These are phyloP conservation scores for Microbotryum lychnidis-dioicae DNA, from an alignment of 1,284 basidiomycete genomes.

Conservation along the genomic window DNA sequence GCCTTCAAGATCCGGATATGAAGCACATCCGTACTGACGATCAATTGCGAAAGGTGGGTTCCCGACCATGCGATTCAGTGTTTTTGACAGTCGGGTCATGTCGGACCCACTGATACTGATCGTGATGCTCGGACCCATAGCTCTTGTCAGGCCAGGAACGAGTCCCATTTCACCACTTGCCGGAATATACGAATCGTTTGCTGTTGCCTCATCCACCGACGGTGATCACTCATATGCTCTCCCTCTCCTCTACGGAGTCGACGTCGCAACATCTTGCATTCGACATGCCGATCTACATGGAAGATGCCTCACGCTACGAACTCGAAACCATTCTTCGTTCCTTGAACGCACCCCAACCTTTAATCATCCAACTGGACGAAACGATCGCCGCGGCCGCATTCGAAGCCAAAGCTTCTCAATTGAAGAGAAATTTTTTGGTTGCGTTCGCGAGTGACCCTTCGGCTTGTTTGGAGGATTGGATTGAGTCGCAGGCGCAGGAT, in stretches of 20 bases:
- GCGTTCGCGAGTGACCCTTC: slow-evolving; percentile 73
- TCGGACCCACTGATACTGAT: too few species aligned
- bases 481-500: slow-evolving; percentile 83
- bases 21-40: slow-evolving; percentile 69
- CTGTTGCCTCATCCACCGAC: slow-evolving; percentile 73
- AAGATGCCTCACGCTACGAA: slow-evolving; percentile 67
- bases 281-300: slow-evolving; percentile 82
- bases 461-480: slow-evolving; percentile 77
- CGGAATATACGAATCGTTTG: slow-evolving; percentile 75
- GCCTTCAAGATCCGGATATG: slow-evolving; percentile 78
- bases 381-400: background rate
- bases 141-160: slow-evolving; percentile 51
- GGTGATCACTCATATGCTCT: slow-evolving; percentile 62
- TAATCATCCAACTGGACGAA: slow-evolving; percentile 11
- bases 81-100: too few species aligned
- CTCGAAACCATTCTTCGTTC: slow-evolving; percentile 57
- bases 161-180: slow-evolving; percentile 71
- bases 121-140: slow-evolving; percentile 1
- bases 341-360: slow-evolving; percentile 54
- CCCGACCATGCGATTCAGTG: too few species aligned
- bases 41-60: slow-evolving; percentile 48
- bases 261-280: slow-evolving; percentile 48
- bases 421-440: slow-evolving; percentile 78
- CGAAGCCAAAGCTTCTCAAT: slow-evolving; percentile 61
- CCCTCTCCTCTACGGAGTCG: background rate